Evolutionary conservation across 2,329 filamentous ascomycete genomes (phyloP).

Genomic region (Lecanicillium sp.): DNA sequence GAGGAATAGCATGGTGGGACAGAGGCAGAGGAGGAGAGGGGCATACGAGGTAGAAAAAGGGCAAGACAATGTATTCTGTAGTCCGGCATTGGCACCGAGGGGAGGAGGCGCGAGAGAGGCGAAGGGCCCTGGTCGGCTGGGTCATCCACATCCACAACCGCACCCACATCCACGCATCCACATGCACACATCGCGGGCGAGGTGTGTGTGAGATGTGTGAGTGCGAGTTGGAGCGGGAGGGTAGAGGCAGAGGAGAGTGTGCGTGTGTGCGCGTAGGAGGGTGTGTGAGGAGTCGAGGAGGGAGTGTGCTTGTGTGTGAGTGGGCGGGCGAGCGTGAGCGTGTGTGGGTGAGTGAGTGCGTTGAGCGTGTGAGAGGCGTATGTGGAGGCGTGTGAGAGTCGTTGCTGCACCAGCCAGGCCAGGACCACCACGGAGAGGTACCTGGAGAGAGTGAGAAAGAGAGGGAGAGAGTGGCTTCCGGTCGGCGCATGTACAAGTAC

Average conservation of each 20-base stretch:
- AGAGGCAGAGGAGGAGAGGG: slow-evolving; percentile 11
- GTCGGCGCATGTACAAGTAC: no score
- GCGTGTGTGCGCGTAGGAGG: background rate
- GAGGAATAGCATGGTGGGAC: slow-evolving; percentile 15
- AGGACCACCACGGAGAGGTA: no score
- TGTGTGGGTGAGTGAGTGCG: background rate
- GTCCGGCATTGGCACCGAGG: slow-evolving; percentile 15
- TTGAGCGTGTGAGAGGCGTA: background rate
- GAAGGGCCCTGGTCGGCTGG: slow-evolving; percentile 13
- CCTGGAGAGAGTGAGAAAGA: background rate
- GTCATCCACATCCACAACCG: slow-evolving; percentile 7
- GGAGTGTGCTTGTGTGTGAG: background rate
- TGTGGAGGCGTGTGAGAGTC: no score
- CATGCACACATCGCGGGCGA: slow-evolving; percentile 11
- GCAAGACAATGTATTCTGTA: slow-evolving; percentile 17
- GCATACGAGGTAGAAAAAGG: slow-evolving; percentile 15
- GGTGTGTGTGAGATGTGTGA: slow-evolving; percentile 6
- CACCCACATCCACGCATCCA: slow-evolving; percentile 9
- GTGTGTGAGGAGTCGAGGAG: background rate
- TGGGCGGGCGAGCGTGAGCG: background rate
- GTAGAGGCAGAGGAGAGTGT: no score
- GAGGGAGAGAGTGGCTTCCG: no score
- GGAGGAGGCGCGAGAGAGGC: slow-evolving; percentile 12
- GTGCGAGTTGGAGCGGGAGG: background rate
- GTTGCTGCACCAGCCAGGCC: no score